Percentiles rank a stretch among this genome's conserved stretches.
Conservation (phyloP, 345 rosid species). For the Fremontodendron californicum region DNA sequence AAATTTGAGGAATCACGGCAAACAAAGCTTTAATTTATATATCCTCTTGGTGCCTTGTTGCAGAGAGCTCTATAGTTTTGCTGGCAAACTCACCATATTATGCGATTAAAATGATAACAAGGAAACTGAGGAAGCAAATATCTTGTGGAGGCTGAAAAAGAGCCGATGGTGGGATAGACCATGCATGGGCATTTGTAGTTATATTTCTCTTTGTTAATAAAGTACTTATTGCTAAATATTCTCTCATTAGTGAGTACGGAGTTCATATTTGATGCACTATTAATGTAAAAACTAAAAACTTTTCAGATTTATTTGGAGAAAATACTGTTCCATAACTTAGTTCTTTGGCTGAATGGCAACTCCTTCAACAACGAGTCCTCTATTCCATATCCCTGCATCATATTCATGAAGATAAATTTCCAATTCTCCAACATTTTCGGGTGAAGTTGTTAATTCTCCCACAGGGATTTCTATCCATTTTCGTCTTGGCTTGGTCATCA, state of each 20-base stretch:
- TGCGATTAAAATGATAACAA: not conserved
- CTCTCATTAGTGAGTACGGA: too few species aligned
- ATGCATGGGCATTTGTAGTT: not conserved
- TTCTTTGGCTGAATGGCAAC: conserved; percentile 27
- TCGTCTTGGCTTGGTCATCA: not conserved
- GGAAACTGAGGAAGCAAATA: not conserved
- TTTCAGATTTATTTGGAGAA: not conserved
- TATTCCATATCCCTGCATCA: not conserved
- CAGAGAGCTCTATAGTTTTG: not conserved
- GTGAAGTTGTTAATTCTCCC: not conserved
- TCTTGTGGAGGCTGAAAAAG: not conserved
- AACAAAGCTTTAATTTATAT: not conserved
- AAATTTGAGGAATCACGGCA: not conserved
- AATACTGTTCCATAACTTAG: not conserved
- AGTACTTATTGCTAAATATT: too few species aligned
- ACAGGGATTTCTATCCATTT: not conserved
- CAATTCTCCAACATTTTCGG: not conserved
- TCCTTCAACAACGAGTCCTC: not conserved
- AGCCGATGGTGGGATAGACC: too few species aligned
- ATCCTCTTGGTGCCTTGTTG: not conserved
- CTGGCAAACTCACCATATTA: not conserved
- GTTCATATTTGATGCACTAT: not conserved
- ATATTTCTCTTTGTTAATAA: not conserved
- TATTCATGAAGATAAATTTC: not conserved
- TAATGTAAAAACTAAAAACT: too few species aligned